Base-by-base conservation (phyloP, 768 basidiomycete genomes). In the Chalciporus chontae region DNA sequence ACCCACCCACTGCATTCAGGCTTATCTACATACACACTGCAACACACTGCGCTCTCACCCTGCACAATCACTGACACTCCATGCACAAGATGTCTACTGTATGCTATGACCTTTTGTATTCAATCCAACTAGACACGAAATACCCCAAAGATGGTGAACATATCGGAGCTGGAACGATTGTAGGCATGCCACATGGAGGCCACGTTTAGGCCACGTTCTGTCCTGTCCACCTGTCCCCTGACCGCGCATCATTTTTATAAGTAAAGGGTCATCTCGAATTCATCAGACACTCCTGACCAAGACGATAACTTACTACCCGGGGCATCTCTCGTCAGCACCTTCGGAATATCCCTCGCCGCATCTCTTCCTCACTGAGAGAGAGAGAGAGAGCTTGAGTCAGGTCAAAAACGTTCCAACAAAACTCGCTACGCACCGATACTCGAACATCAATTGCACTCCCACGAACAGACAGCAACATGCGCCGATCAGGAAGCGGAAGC, bases 381-480 rank as follows among this genome's bases (percentile, higher is more conserved):
- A 13, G n/a, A n/a, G n/a, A 31, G 8, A 31, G 10, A 13, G 8
- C 29, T 11, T 31, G 13, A 31, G 29, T 13, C 8, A 31, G 5
- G 9, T 11, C 29, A 26, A 26, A 26, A 21, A 21, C 21, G 4
- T 29, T 29, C 27, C 8, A 31, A 31, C 29, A 31, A 26, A 34
- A 34, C 45, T 18, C 21, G 48, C 7, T 4, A 72, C 84, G 17
- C 55, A 87, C 90, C 91, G 74, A 68, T 98, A 98, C 62, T 98
- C 95, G 52, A 98, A 92, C 95, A 97, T 96, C 40, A 95, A 64
- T 61, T 98, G 95, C 2, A 81, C 83, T 3, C 78, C 90, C 18
- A 91, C 76, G 61, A 94, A 98, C 11, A 97, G 40, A 60, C 83
- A 83, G 2, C 60, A 72, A 43, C 78, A 77, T 0, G 84, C 82